Percentiles rank a stretch among this genome's conserved stretches.
phyloP scores from a whole-genome alignment of 2,329 filamentous ascomycete genomes.

The Penicillium italicum region DNA sequence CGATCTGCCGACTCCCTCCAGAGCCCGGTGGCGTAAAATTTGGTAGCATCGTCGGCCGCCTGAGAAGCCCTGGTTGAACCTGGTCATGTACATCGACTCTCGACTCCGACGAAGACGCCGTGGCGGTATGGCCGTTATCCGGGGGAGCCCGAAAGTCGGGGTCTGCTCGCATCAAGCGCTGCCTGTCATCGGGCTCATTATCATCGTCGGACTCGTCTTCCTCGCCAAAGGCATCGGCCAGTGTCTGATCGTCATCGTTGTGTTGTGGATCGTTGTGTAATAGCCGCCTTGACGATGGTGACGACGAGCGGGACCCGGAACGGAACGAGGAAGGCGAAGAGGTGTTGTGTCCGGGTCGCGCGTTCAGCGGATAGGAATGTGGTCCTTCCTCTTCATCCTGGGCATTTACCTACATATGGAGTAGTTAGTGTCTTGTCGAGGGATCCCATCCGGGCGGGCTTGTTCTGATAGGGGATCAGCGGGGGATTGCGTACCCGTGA shows the following conservation, averaged over 20 bases:
- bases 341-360: slow-evolving; percentile 29
- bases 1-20: slow-evolving; percentile 54
- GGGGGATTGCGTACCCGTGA: slow-evolving; percentile 41
- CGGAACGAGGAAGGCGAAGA: slow-evolving; percentile 73
- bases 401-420: slow-evolving; percentile 39
- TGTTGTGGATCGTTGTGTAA: slow-evolving; percentile 51
- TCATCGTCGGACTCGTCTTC: slow-evolving; percentile 68
- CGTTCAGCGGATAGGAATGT: slow-evolving; percentile 32
- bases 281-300: slow-evolving; percentile 53
- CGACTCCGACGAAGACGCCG: slow-evolving; percentile 28
- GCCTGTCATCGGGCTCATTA: slow-evolving; percentile 73
- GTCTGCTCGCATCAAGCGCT: slow-evolving; percentile 75
- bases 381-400: slow-evolving; percentile 42
- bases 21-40: slow-evolving; percentile 44
- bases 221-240: slow-evolving; percentile 89
- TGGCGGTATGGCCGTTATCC: slow-evolving; percentile 26
- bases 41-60: slow-evolving; percentile 54
- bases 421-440: slow-evolving; percentile 11
- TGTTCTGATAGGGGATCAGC: slow-evolving; percentile 18
- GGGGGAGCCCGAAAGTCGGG: slow-evolving; percentile 31
- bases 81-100: slow-evolving; percentile 18
- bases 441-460: slow-evolving; percentile 11
- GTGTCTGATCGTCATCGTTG: slow-evolving; percentile 67
- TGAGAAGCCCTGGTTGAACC: slow-evolving; percentile 34
- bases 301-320: slow-evolving; percentile 79